Conservation (phyloP, 2,329 filamentous ascomycete species). For the Trichoderma brevicompactum region DNA sequence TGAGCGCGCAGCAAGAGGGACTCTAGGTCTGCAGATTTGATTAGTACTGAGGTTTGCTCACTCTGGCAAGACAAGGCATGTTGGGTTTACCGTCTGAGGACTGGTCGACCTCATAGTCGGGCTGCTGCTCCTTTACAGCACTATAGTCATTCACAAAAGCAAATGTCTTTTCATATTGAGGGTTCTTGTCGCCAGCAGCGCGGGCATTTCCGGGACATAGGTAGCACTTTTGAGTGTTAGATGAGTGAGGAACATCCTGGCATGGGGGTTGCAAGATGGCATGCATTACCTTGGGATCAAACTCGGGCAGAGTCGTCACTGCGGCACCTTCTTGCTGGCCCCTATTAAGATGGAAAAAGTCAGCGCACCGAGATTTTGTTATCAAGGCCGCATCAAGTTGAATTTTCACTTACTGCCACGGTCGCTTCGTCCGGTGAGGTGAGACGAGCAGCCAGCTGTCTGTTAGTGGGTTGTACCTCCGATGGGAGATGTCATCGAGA, state of each 20-base stretch:
- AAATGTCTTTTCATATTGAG: slow-evolving; percentile 83
- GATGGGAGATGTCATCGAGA: slow-evolving; percentile 94
- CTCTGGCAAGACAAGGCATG: neutral
- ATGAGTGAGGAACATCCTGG: neutral
- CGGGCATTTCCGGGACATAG: slow-evolving; percentile 90
- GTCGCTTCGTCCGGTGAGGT: slow-evolving; percentile 92
- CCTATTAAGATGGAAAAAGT: slow-evolving; percentile 49
- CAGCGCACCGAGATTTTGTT: neutral
- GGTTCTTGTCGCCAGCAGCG: slow-evolving; percentile 84
- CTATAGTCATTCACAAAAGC: slow-evolving; percentile 98
- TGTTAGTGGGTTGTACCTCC: slow-evolving; percentile 88
- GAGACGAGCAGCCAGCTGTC: slow-evolving; percentile 94
- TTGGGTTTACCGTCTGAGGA: slow-evolving; percentile 43
- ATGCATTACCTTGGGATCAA: slow-evolving; percentile 69
- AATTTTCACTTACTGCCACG: slow-evolving; percentile 82
- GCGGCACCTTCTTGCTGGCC: slow-evolving; percentile 76
- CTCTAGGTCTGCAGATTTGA: slow-evolving; percentile 62
- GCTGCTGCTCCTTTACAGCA: slow-evolving; percentile 91
- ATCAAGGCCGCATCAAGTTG: neutral
- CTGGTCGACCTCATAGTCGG: slow-evolving; percentile 64
- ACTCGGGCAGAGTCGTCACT: slow-evolving; percentile 72
- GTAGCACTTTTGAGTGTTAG: slow-evolving; percentile 68
- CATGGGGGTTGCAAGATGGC: neutral
- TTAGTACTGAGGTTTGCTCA: neutral
- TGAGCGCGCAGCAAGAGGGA: slow-evolving; percentile 79